Percentiles rank a stretch among this genome's conserved stretches.
Evolutionary conservation across 2,329 filamentous ascomycete genomes (phyloP).

Genomic region (Trichoderma asperellum): DNA sequence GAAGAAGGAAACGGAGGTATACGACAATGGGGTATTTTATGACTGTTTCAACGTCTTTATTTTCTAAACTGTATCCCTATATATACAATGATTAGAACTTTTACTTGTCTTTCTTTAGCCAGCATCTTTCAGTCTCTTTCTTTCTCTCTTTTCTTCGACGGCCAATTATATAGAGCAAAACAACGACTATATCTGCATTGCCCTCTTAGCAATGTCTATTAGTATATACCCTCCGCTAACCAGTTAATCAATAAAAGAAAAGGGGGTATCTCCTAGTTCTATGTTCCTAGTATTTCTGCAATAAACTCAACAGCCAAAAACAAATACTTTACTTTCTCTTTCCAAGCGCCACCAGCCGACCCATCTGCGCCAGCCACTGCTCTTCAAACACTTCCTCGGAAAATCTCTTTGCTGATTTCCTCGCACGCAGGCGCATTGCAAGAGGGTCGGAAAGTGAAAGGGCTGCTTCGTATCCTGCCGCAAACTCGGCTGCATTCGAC

Average conservation of each 20-base stretch:
- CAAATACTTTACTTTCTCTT: slow-evolving; percentile 28
- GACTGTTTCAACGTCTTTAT: not conserved
- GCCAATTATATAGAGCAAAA: not conserved
- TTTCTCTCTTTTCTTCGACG: not conserved
- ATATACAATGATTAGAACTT: not conserved
- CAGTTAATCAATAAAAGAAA: slow-evolving; percentile 30
- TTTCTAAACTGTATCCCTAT: not conserved
- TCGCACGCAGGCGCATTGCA: slow-evolving; percentile 74
- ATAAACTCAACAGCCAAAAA: slow-evolving; percentile 9
- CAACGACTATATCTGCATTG: not conserved
- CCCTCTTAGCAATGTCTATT: not conserved
- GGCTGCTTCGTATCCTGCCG: slow-evolving; percentile 76
- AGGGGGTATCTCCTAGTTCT: slow-evolving; percentile 46
- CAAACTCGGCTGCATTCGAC: slow-evolving; percentile 76
- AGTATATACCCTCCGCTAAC: slow-evolving; percentile 11
- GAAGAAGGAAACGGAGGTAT: not conserved
- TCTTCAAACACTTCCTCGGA: slow-evolving; percentile 83
- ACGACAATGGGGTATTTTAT: not conserved
- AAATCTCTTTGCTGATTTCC: slow-evolving; percentile 80
- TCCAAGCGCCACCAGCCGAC: slow-evolving; percentile 64
- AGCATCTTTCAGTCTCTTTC: not conserved
- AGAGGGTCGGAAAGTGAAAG: slow-evolving; percentile 72
- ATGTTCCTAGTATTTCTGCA: slow-evolving; percentile 33
- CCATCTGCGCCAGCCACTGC: slow-evolving; percentile 77
- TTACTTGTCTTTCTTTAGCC: not conserved